A percentile compares a stretch with the other conserved stretches of the same genome.
Conservation (phyloP, 2,329 filamentous ascomycete genomes). For the Didymella sp. region DNA sequence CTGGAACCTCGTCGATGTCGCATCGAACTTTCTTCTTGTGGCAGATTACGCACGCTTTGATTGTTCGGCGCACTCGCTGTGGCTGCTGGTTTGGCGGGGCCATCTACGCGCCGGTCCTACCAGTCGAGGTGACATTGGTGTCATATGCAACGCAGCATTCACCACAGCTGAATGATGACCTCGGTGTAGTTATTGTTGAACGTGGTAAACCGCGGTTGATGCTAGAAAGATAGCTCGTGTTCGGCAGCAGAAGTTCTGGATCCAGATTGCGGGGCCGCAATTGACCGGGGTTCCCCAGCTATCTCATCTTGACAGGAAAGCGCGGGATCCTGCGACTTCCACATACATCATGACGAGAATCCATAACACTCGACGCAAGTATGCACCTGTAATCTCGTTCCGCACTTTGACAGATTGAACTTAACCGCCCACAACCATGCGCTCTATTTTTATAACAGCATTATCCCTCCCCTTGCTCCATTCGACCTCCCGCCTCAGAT, state of each 20-base stretch:
- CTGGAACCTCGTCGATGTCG: constrained; percentile 39
- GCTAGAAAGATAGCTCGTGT: neutral
- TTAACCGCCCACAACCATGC: constrained; percentile 11
- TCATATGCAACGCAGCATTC: neutral
- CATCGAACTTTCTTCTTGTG: constrained; percentile 53
- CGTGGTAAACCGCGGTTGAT: neutral
- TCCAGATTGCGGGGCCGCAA: constrained; percentile 13
- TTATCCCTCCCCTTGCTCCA: constrained; percentile 1
- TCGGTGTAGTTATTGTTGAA: neutral
- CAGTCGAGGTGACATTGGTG: constrained; percentile 2
- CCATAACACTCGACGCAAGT: no score
- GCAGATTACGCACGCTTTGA: constrained; percentile 52
- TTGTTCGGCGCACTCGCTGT: constrained; percentile 35
- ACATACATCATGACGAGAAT: neutral
- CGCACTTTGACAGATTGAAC: no score
- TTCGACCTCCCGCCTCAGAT: constrained; percentile 12
- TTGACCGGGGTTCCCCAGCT: constrained; percentile 6
- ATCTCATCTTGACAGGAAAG: neutral
- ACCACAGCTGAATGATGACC: neutral
- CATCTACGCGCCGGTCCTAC: constrained; percentile 11
- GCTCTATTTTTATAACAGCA: constrained; percentile 5
- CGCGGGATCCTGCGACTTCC: neutral
- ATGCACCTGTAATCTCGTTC: no score
- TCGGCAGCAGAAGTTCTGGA: constrained; percentile 5
- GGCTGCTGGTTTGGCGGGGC: constrained; percentile 27